A percentile compares a stretch with the other conserved stretches of the same genome.
These are phyloP conservation scores for Claviceps sp. DNA, from an alignment of 2,329 filamentous ascomycete genomes.

Conservation along the genomic window DNA sequence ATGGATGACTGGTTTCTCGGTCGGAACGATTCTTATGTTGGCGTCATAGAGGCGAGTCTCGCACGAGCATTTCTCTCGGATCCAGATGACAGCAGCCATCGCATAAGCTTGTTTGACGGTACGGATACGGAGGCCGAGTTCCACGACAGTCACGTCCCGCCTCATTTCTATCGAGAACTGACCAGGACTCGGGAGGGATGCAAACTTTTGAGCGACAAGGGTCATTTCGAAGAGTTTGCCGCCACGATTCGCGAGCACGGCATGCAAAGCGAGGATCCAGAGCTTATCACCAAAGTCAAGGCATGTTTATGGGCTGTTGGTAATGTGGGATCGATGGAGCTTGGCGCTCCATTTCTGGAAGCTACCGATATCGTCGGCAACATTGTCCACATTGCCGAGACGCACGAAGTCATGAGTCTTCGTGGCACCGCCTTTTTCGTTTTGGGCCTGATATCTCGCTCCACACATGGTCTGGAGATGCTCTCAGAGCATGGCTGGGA, in stretches of 20 bases:
- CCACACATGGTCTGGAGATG: conserved; percentile 83
- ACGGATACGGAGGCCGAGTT: conserved; percentile 41
- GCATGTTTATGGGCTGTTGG: conserved; percentile 95
- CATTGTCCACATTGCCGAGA: conserved; percentile 79
- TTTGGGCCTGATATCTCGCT: conserved; percentile 80
- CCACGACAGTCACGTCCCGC: conserved; percentile 63
- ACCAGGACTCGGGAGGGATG: conserved; percentile 89
- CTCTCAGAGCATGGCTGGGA: conserved; percentile 87
- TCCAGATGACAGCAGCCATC: conserved; percentile 42
- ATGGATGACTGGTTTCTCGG: conserved; percentile 99
- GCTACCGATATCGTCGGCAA: conserved; percentile 75
- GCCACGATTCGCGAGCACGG: conserved; percentile 78
- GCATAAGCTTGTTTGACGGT: conserved; percentile 45
- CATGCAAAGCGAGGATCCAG: conserved; percentile 70
- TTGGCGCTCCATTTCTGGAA: conserved; percentile 88
- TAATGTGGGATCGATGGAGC: conserved; percentile 96
- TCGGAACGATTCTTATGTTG: conserved; percentile 91
- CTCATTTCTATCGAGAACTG: conserved; percentile 93
- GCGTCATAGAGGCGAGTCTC: conserved; percentile 87
- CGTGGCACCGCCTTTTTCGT: conserved; percentile 96
- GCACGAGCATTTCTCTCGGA: conserved; percentile 69
- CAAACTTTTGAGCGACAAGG: conserved; percentile 77
- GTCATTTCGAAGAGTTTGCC: conserved; percentile 90
- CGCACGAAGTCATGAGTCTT: conserved; percentile 79
- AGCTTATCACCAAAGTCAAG: conserved; percentile 86